A percentile compares a stretch with the other conserved stretches of the same genome.
Conservation (phyloP, 352 stramenopile genomes). For the Pythium phragmitis region DNA sequence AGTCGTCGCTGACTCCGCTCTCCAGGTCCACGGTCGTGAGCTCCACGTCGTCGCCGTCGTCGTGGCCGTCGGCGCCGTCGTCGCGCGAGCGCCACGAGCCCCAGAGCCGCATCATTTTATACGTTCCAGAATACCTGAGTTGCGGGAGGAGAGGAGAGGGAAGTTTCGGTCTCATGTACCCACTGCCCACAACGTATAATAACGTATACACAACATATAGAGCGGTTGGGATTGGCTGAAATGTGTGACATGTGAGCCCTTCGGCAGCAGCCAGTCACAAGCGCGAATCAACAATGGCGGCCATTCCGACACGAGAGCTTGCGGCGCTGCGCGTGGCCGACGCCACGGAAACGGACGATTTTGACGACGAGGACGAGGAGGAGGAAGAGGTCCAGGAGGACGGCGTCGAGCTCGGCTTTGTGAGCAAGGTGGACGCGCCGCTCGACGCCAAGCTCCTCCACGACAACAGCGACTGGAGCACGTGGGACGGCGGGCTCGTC, state of each 20-base stretch:
- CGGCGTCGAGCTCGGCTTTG: conserved; percentile 75
- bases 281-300: conserved; percentile 2
- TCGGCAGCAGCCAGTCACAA: neutral
- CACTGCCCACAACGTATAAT: conserved; percentile 7
- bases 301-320: conserved; percentile 16
- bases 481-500: conserved; percentile 93
- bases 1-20: conserved; percentile 21
- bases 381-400: conserved; percentile 35
- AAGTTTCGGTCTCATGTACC: conserved; percentile 6
- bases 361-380: conserved; percentile 33
- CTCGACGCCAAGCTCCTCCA: conserved; percentile 38
- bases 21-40: conserved; percentile 29
- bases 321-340: conserved; percentile 18
- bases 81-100: conserved; percentile 24
- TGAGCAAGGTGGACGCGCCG: conserved; percentile 37
- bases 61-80: conserved; percentile 7
- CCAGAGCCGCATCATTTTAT: conserved; percentile 29
- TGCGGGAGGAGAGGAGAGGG: neutral
- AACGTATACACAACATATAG: conserved; percentile 22
- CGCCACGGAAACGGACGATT: conserved; percentile 37
- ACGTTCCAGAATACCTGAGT: neutral
- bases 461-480: conserved; percentile 61
- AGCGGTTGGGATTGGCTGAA: conserved; percentile 21
- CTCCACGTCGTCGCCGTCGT: conserved; percentile 21
- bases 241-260: conserved; percentile 12